Conservation (phyloP, 768 basidiomycete species). For the Astraeus odoratus region DNA sequence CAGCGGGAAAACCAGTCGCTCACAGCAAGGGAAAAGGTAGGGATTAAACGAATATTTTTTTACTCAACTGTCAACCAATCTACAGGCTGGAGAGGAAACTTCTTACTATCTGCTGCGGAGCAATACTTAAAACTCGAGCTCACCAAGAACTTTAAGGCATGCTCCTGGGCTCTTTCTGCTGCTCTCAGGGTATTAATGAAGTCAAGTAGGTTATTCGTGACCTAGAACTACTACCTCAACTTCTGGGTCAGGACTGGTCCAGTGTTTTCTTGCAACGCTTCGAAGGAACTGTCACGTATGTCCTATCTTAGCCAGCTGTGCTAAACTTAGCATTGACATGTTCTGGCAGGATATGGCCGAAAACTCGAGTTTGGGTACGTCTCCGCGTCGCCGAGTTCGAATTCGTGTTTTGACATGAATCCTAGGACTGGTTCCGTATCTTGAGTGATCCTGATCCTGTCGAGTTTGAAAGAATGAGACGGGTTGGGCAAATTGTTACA, state of each 20-base stretch:
- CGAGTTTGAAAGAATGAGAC: conserved; percentile 82
- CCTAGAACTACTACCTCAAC: conserved; percentile 87
- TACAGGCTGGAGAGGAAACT: conserved; percentile 91
- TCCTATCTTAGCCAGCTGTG: conserved; percentile 12
- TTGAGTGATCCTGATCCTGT: conserved; percentile 75
- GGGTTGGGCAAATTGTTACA: conserved; percentile 83
- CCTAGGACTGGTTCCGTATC: conserved; percentile 76
- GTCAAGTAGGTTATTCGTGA: conserved; percentile 77
- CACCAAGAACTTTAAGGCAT: conserved; percentile 89
- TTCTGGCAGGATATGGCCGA: conserved; percentile 68
- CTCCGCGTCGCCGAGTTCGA: conserved; percentile 1
- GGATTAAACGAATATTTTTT: neutral
- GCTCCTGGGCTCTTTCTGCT: neutral
- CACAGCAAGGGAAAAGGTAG: conserved; percentile 88
- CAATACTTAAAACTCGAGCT: conserved; percentile 94
- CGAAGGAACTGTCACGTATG: conserved; percentile 82
- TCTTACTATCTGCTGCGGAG: conserved; percentile 84
- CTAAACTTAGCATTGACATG: conserved; percentile 16
- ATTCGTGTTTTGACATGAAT: neutral
- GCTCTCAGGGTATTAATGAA: conserved; percentile 2
- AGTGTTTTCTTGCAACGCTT: conserved; percentile 94
- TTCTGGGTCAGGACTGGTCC: conserved; percentile 94
- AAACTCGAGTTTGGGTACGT: conserved; percentile 65
- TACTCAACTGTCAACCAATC: conserved; percentile 1
- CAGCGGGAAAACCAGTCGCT: conserved; percentile 88